Evolutionary conservation across 257 asterid species (phyloP), one percentile per base, ranked within the genome.

Genomic region (Datura wrightii): DNA sequence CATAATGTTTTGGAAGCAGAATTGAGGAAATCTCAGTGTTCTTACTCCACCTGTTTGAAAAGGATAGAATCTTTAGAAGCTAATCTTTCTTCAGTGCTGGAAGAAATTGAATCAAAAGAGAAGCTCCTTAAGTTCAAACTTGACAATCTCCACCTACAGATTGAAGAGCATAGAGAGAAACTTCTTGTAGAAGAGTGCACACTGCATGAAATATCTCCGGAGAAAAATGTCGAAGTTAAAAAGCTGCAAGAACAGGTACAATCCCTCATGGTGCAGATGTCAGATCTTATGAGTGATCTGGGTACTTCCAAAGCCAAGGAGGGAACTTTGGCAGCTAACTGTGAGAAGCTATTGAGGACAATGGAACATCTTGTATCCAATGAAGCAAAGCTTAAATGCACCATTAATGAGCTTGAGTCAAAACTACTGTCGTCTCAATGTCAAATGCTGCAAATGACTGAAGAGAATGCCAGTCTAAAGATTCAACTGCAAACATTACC

Each of bases 371-470:
- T 65, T 34, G 83, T 81, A 84, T 69, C 86, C 36, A 44, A 62
- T 62, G 89, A 84, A 82, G 83, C 87, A 4, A 87, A 86, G 62
- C 85, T 79, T 55, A 86, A 80, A 87, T 44, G 79, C 85, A 78
- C 83, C 69, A 83, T 85, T 53, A 71, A 74, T 55, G 88, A 84
- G 79, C 87, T 89, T 58, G 91, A 90, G 80, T 76, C 86, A 10
- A 86, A 56, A 63, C 78, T 89, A 18, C 82, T 79, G 18, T 37
- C 70, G 53, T 86, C 88, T 10, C 89, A 89, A 70, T 74, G 76
- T 31, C 88, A 90, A 83, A 83, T 85, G 86, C 84, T 87, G 50
- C 86, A 82, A 65, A 82, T 90, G 80, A 88, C 79, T 34, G 93
- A 91, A 44, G 89, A 88, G 42, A 88, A 88, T 6, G 72, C 84